Evolutionary conservation across 345 rosid species (phyloP).

Genomic region (Aurinia saxatilis): DNA sequence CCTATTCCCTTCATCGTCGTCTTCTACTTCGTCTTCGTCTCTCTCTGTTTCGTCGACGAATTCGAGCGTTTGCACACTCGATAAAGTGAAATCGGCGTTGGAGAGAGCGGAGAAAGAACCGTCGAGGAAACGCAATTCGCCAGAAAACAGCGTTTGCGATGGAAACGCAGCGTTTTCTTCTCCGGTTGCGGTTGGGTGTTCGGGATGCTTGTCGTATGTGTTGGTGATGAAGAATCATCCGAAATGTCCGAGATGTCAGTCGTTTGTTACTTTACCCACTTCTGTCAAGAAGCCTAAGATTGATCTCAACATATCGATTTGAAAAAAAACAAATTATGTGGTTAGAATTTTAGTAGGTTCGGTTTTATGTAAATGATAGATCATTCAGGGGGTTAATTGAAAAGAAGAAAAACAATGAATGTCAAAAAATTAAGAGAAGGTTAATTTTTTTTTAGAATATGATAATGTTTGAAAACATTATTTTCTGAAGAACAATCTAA

Average conservation of each 20-base stretch:
- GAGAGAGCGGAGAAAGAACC: slow-evolving; percentile 61
- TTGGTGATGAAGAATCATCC: slow-evolving; percentile 55
- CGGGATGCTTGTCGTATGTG: slow-evolving; percentile 78
- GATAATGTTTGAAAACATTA: no score
- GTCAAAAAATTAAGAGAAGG: no score
- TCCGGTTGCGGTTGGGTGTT: slow-evolving; percentile 70
- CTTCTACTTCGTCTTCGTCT: background rate
- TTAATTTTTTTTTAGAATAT: no score
- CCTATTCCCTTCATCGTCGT: slow-evolving; percentile 6
- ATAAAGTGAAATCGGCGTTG: slow-evolving; percentile 71
- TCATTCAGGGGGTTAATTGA: background rate
- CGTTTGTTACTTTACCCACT: slow-evolving; percentile 44
- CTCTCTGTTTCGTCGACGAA: slow-evolving; percentile 12
- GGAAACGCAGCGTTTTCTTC: slow-evolving; percentile 8
- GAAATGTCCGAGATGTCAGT: slow-evolving; percentile 72
- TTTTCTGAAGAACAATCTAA: no score
- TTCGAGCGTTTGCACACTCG: slow-evolving; percentile 76
- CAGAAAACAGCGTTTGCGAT: slow-evolving; percentile 22
- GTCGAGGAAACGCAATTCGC: slow-evolving; percentile 37
- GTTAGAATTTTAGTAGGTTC: background rate
- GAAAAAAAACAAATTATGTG: slow-evolving; percentile 18
- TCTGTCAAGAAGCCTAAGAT: slow-evolving; percentile 51
- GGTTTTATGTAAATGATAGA: slow-evolving; percentile 19
- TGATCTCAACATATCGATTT: slow-evolving; percentile 73
- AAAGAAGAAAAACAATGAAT: no score